Evolutionary conservation across 129 eudicot species (phyloP), one percentile per base, ranked within the genome.

Genomic region (Saposhnikovia divaricata): DNA sequence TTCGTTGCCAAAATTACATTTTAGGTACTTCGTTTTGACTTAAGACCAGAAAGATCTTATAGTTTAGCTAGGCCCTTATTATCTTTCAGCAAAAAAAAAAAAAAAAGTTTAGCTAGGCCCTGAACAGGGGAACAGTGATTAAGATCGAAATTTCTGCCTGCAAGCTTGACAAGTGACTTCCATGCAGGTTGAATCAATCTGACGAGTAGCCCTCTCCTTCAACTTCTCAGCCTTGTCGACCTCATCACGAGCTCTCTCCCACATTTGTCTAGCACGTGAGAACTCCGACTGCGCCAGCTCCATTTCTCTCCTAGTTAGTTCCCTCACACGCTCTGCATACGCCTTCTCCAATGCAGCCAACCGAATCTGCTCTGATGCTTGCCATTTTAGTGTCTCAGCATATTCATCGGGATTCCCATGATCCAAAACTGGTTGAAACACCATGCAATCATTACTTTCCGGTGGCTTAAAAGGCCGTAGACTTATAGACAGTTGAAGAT

Each of bases 141-240:
- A 87, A 78, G 91, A 84, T 72, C 85, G 87, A 78, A 93, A 93
- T n/a, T 87, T 91, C 82, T 86, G 93, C 46, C 92, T 84, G 82
- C 98, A 93, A 80, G 91, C 85, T 45, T 88, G 89, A 61, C 98
- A 93, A 84, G 98, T 93, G 85, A 93, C 85, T 77, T 89, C 98
- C 93, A 87, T 83, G 89, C 91, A 91, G 71, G 83, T 66, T 18
- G 89, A 63, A 46, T 84, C 88, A n/a, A 80, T 45, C 45, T 55
- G 74, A 11, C 82, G 82, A 34, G 72, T 87, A 15, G 97, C 96
- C 23, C 80, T 81, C 57, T 87, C 95, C 79, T 84, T 93, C 86
- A 93, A 78, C 63, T 77, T 87, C 77, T 93, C 95, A 19, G 87
- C 98, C 75, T 80, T 86, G 38, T 85, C 89, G 19, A 91, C 86